These are phyloP conservation scores for Stachybotrys chlorohalonatus DNA, from an alignment of 2,329 filamentous ascomycete species.

Conservation along the genomic window DNA sequence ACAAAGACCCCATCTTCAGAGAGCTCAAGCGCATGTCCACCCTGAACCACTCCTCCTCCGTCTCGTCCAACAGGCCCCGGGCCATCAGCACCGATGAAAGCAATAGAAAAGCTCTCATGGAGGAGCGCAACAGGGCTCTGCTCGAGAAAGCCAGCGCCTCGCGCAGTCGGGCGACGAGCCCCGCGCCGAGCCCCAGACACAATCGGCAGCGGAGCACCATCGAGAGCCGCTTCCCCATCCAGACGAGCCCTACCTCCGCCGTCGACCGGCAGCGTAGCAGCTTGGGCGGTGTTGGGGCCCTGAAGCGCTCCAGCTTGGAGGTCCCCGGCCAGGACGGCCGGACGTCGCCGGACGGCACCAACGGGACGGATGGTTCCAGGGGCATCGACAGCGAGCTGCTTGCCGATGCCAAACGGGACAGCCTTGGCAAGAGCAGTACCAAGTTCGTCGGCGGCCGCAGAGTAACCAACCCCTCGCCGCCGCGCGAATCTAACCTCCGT, in stretches of 20 bases:
- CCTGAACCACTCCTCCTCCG: conserved; percentile 54
- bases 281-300: conserved; percentile 38
- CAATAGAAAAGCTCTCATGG: conserved; percentile 86
- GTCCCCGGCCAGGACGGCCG: conserved; percentile 57
- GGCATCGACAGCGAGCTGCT: conserved; percentile 10
- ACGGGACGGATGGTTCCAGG: conserved; percentile 25
- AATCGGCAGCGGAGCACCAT: conserved; percentile 73
- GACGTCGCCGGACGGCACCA: conserved; percentile 30
- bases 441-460: conserved; percentile 43
- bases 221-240: conserved; percentile 78
- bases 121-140: conserved; percentile 79
- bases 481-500: conserved; percentile 22
- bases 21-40: conserved; percentile 87
- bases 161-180: conserved; percentile 66
- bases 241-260: conserved; percentile 51
- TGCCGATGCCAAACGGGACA: conserved; percentile 51
- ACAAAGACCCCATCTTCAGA: conserved; percentile 93
- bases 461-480: conserved; percentile 17
- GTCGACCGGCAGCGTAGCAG: conserved; percentile 41
- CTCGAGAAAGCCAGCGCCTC: conserved; percentile 56
- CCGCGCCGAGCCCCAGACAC: conserved; percentile 56
- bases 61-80: conserved; percentile 55
- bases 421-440: conserved; percentile 38
- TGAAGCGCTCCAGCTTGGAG: conserved; percentile 65
- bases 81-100: conserved; percentile 94